phyloP scores from a whole-genome alignment of 495 filamentous ascomycete species.

The Neurospora sp. region DNA sequence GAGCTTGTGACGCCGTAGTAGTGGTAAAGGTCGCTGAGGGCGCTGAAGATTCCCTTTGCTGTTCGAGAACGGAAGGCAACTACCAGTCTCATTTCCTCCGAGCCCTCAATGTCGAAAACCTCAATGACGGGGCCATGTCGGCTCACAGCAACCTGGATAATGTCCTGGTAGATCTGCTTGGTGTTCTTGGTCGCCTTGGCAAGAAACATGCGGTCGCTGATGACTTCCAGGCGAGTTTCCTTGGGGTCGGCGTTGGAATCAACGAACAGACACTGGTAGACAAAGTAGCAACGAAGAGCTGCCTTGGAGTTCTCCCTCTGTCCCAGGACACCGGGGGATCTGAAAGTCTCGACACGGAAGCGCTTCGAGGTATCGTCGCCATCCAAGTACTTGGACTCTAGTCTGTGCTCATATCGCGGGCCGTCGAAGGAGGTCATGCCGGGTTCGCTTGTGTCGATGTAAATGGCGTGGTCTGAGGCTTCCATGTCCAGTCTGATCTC shows the following conservation, averaged over 20 bases:
- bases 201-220: slow-evolving; percentile 88
- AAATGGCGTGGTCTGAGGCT: slow-evolving; percentile 88
- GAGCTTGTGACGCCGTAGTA: slow-evolving; percentile 96
- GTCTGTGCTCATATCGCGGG: slow-evolving; percentile 83
- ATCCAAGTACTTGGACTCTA: slow-evolving; percentile 92
- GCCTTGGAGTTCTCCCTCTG: slow-evolving; percentile 48
- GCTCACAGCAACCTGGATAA: slow-evolving; percentile 73
- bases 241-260: slow-evolving; percentile 57
- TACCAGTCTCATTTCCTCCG: slow-evolving; percentile 83
- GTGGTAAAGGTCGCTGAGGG: slow-evolving; percentile 92
- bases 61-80: slow-evolving; percentile 89
- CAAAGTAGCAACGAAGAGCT: slow-evolving; percentile 93
- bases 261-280: slow-evolving; percentile 89
- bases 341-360: slow-evolving; percentile 94
- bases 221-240: slow-evolving; percentile 83
- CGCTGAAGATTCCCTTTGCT: slow-evolving; percentile 88
- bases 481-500: slow-evolving; percentile 96
- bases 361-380: slow-evolving; percentile 48
- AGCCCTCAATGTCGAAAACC: slow-evolving; percentile 89
- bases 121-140: slow-evolving; percentile 92
- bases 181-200: slow-evolving; percentile 95
- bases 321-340: slow-evolving; percentile 65
- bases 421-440: slow-evolving; percentile 65
- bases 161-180: slow-evolving; percentile 84
- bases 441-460: slow-evolving; percentile 93